phyloP scores from a whole-genome alignment of 768 basidiomycete species.

The Phlebiopsis gigantea region DNA sequence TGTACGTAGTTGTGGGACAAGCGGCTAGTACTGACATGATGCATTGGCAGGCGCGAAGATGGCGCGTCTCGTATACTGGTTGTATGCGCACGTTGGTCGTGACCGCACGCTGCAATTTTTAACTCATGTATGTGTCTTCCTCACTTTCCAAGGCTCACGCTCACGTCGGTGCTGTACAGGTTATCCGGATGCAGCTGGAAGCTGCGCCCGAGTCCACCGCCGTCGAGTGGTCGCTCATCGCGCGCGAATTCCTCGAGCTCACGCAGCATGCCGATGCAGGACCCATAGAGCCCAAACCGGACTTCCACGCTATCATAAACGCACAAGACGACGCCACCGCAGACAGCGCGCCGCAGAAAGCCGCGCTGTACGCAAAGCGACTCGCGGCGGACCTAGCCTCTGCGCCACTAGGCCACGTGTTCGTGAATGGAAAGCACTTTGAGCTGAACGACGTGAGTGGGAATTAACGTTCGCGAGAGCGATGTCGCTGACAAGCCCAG shows the following conservation, averaged over 20 bases:
- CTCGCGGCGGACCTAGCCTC: constrained; percentile 42
- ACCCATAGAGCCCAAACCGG: neutral
- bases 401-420: constrained; percentile 56
- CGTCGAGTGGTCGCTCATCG: constrained; percentile 41
- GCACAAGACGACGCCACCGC: constrained; percentile 29
- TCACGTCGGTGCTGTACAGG: constrained; percentile 23
- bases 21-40: neutral
- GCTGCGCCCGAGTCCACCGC: constrained; percentile 25
- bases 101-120: constrained; percentile 61
- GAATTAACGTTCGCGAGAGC: neutral
- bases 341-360: constrained; percentile 33
- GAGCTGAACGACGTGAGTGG: constrained; percentile 59
- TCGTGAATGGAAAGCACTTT: constrained; percentile 86
- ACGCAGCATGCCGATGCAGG: neutral
- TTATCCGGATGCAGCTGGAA: constrained; percentile 31
- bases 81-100: constrained; percentile 58
- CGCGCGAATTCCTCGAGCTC: constrained; percentile 34
- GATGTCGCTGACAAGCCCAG: neutral
- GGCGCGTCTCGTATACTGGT: constrained; percentile 67
- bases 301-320: constrained; percentile 36
- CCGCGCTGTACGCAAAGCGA: constrained; percentile 44
- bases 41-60: constrained; percentile 48
- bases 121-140: constrained; percentile 36
- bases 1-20: constrained; percentile 3
- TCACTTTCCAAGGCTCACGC: neutral